Percentiles rank a stretch among this genome's conserved stretches.
phyloP scores from a whole-genome alignment of 768 basidiomycete species.

The Zangia roseola region DNA sequence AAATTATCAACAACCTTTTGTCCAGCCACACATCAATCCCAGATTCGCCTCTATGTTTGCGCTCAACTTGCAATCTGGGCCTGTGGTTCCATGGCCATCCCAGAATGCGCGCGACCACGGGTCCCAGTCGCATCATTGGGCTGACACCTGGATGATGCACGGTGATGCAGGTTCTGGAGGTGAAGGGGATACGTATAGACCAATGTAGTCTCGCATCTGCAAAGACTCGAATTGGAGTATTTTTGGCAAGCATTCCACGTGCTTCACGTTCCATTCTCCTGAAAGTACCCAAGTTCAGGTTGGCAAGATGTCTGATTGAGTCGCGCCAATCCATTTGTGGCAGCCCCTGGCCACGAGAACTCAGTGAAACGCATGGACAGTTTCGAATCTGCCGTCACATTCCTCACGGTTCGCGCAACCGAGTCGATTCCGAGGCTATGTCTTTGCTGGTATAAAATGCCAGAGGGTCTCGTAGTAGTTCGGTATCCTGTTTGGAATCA shows the following conservation, averaged over 20 bases:
- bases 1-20: slow-evolving; percentile 29
- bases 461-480: not conserved
- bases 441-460: slow-evolving; percentile 16
- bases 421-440: not conserved
- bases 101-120: slow-evolving; percentile 14
- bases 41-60: slow-evolving; percentile 71
- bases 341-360: not conserved
- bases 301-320: not conserved
- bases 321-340: not conserved
- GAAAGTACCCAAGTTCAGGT: not conserved
- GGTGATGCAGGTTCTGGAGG: slow-evolving; percentile 22
- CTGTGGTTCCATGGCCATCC: slow-evolving; percentile 24
- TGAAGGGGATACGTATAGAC: slow-evolving; percentile 27
- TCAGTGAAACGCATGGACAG: not conserved
- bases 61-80: slow-evolving; percentile 34
- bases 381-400: not conserved
- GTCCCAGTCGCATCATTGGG: slow-evolving; percentile 26
- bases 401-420: not conserved
- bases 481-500: not conserved
- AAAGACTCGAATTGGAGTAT: slow-evolving; percentile 14
- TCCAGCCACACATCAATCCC: slow-evolving; percentile 87
- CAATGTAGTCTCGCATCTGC: slow-evolving; percentile 21
- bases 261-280: too few species aligned
- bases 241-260: slow-evolving; percentile 12
- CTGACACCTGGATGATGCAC: slow-evolving; percentile 40